Evolutionary conservation across 345 rosid species (phyloP), one percentile per base, ranked within the genome.

Genomic region (Aquilaria sinensis): DNA sequence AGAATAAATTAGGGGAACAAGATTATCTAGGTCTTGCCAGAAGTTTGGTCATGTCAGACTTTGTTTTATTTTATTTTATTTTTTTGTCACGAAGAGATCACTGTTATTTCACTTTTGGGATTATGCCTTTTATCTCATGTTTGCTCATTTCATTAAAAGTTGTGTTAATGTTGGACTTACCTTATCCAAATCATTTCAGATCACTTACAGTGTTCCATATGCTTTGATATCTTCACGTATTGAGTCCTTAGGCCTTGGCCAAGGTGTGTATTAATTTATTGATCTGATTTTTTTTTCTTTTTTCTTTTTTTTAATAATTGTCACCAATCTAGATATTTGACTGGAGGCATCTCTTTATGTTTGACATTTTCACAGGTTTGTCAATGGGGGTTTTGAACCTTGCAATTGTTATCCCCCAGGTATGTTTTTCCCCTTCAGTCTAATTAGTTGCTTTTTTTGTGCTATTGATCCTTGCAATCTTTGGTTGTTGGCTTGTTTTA

Each of bases 341-440:
- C 65, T 55, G 31, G 31, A 5, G 56, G 53, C 48, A 43, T 43
- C 67, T 59, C 70, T 60, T 66, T 15, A 53, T 50, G 51, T 45
- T 61, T 41, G 49, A 50, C 63, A 32, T 75, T 71, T 63, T 60
- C 69, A 73, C 85, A 94, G 99, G 99, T 63, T 80, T 90, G 71
- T 93, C 96, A 29, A 80, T 94, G 93, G 99, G 99, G 53, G 97
- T 94, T 60, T 72, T 90, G 63, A 94, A 94, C 77, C 81, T 90
- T 76, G 99, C 97, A 51, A 80, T 90, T 61, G 97, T 94, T 70
- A 79, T 90, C 62, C 99, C 99, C 58, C 99, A 94, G 96, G 99
- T 94, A 66, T 41, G 52, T 23, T 62, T 32, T 59, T 59, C 46
- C 51, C 48, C 60, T 62, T 12, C 9, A 31, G 47, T 34, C 45